Conservation (phyloP, 805 yeast species). For the Metschnikowia colocasiae region DNA sequence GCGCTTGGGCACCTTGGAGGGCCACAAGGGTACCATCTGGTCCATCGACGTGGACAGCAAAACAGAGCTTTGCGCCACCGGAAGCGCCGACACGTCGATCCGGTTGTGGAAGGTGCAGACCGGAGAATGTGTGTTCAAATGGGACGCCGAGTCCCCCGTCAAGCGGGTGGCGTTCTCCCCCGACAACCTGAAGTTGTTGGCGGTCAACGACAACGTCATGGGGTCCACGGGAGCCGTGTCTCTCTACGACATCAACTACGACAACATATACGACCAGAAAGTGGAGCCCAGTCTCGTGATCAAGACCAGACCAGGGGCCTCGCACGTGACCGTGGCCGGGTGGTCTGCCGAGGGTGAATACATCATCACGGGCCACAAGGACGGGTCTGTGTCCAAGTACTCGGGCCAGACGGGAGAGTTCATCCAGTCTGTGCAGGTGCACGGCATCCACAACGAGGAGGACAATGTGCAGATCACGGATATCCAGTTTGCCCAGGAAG, state of each 20-base stretch:
- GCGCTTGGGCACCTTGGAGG: constrained; percentile 83
- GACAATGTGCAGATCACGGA: constrained; percentile 60
- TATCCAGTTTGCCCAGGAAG: constrained; percentile 78
- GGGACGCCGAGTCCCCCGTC: constrained; percentile 80
- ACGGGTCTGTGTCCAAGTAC: constrained; percentile 80
- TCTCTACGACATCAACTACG: constrained; percentile 59
- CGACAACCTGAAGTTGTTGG: constrained; percentile 61
- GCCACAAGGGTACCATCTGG: constrained; percentile 92
- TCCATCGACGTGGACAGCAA: constrained; percentile 79
- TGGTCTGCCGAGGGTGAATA: constrained; percentile 76
- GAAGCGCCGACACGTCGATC: constrained; percentile 83
- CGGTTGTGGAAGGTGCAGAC: constrained; percentile 80
- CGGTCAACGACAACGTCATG: constrained; percentile 89
- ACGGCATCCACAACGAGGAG: constrained; percentile 59
- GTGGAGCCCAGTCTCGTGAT: constrained; percentile 58
- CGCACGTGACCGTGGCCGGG: constrained; percentile 75
- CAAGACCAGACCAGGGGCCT: constrained; percentile 52
- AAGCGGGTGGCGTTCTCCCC: constrained; percentile 86
- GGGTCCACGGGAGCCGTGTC: constrained; percentile 76
- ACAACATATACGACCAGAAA: constrained; percentile 41
- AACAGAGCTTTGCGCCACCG: constrained; percentile 73
- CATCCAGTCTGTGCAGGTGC: constrained; percentile 56
- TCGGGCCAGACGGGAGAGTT: constrained; percentile 74
- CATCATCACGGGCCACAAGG: constrained; percentile 83
- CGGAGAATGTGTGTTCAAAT: constrained; percentile 71